A percentile compares a stretch with the other conserved stretches of the same genome.
Conservation (phyloP, 2,329 filamentous ascomycete species). For the Penicillium sp. region DNA sequence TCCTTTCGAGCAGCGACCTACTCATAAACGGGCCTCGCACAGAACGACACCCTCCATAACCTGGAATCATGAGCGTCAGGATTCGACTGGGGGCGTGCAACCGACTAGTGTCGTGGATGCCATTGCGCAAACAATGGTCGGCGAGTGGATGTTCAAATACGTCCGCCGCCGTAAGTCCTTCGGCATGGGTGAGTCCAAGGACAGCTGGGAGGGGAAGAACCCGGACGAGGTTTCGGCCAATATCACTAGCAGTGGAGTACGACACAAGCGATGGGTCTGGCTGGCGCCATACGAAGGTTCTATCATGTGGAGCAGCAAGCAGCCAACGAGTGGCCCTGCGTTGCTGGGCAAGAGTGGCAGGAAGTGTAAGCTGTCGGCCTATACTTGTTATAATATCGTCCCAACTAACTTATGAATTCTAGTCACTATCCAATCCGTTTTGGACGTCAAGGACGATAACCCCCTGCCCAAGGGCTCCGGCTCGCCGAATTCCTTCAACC, state of each 20-base stretch:
- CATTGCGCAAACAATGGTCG: conserved; percentile 97
- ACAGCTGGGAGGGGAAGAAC: conserved; percentile 54
- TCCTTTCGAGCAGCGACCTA: conserved; percentile 36
- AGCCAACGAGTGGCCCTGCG: conserved; percentile 82
- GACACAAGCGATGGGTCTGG: conserved; percentile 98
- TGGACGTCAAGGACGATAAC: conserved; percentile 95
- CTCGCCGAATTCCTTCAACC: conserved; percentile 66
- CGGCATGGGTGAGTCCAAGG: conserved; percentile 58
- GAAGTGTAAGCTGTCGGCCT: conserved; percentile 68
- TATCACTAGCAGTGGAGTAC: conserved; percentile 62
- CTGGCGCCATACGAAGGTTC: conserved; percentile 92
- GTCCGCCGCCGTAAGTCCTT: conserved; percentile 73
- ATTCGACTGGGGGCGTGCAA: conserved; percentile 60
- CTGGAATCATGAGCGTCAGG: conserved; percentile 37
- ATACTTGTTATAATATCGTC: background rate
- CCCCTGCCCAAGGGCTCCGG: conserved; percentile 69
- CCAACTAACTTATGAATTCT: conserved; percentile 11
- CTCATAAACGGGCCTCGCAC: conserved; percentile 22
- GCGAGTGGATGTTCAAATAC: conserved; percentile 63
- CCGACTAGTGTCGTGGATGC: conserved; percentile 86
- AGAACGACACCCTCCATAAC: conserved; percentile 26
- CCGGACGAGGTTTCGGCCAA: conserved; percentile 69
- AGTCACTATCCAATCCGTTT: conserved; percentile 94
- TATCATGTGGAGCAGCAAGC: conserved; percentile 98
- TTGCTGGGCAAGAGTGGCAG: conserved; percentile 91